phyloP scores from a whole-genome alignment of 192 early-diverging fungal genomes.

The Gamsiella multidivaricata region DNA sequence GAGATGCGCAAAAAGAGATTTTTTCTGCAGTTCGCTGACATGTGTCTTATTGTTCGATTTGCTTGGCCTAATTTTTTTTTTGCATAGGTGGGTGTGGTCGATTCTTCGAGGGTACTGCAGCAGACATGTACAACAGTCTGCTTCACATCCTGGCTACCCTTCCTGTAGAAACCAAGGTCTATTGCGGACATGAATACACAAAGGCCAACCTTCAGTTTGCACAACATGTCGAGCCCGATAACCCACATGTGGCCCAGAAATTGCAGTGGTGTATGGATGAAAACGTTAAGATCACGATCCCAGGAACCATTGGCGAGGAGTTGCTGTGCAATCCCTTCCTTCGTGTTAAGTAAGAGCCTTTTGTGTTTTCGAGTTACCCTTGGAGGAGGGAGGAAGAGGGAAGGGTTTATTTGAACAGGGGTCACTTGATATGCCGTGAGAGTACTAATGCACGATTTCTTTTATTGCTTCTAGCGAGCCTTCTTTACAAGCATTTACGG shows the following conservation, averaged over 20 bases:
- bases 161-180: conserved; percentile 71
- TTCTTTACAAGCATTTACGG: conserved; percentile 63
- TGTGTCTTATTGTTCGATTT: not conserved
- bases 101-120: conserved; percentile 68
- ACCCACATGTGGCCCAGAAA: conserved; percentile 60
- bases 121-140: conserved; percentile 69
- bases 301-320: conserved; percentile 91
- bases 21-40: too few relatives aligned
- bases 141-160: conserved; percentile 64
- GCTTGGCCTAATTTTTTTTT: not conserved
- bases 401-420: too few relatives aligned
- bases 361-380: too few relatives aligned
- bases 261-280: conserved; percentile 32
- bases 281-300: conserved; percentile 65
- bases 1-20: too few relatives aligned
- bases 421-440: too few relatives aligned
- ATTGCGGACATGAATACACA: conserved; percentile 71
- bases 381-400: too few relatives aligned
- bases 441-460: too few relatives aligned
- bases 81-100: conserved; percentile 63
- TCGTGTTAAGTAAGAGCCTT: conserved; percentile 66
- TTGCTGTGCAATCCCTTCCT: conserved; percentile 90
- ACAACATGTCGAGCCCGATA: conserved; percentile 77
- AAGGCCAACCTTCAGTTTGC: conserved; percentile 78
- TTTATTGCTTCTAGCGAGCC: conserved; percentile 56